Conservation (phyloP, 73 alveolate species). For the Blepharisma stoltei region DNA sequence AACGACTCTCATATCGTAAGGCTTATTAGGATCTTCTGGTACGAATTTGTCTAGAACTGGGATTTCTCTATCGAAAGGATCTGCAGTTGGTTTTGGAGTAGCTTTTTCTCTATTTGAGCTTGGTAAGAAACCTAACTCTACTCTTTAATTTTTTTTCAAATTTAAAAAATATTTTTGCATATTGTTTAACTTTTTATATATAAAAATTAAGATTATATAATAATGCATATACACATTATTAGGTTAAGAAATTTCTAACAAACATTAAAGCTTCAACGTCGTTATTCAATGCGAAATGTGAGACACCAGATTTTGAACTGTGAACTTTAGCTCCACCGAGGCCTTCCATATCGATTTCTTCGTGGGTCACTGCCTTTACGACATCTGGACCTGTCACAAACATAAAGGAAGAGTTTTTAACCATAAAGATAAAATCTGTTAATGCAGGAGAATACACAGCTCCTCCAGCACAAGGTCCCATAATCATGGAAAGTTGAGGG, state of each 20-base stretch:
- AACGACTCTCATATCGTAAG: conserved; percentile 61
- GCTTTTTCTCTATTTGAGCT: conserved; percentile 42
- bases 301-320: conserved; percentile 49
- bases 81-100: conserved; percentile 50
- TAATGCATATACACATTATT: too few relatives aligned
- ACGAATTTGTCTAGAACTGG: conserved; percentile 47
- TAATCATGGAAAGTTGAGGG: conserved; percentile 61
- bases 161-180: too few relatives aligned
- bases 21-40: conserved; percentile 64
- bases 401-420: conserved; percentile 57
- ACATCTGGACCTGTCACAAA: conserved; percentile 77
- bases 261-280: conserved; percentile 55
- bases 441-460: conserved; percentile 69
- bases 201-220: too few relatives aligned
- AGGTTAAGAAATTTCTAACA: conserved; percentile 46
- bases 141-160: too few relatives aligned
- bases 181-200: too few relatives aligned
- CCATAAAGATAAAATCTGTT: conserved; percentile 69
- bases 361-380: conserved; percentile 63
- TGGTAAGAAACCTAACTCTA: conserved; percentile 32
- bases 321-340: conserved; percentile 67
- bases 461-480: conserved; percentile 80
- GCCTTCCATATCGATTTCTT: conserved; percentile 54
- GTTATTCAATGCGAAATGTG: conserved; percentile 48
- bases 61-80: conserved; percentile 35